Conservation (phyloP, 495 filamentous ascomycete genomes). For the Xanthoparmelia taractica region DNA sequence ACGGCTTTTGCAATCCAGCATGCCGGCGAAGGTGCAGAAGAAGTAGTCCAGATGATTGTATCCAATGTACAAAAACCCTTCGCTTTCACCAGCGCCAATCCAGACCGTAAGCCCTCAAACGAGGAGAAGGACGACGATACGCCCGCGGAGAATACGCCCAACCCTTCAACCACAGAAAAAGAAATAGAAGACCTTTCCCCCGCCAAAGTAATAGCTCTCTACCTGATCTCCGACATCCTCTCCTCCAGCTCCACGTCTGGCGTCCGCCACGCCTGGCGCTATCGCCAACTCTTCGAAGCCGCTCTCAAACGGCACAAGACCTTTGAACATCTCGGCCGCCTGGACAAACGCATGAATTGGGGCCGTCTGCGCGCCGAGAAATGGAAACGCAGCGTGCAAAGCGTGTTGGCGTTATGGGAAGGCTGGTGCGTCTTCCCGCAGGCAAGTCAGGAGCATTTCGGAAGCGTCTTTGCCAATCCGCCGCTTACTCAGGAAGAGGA, state of each 20-base stretch:
- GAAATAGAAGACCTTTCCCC: constrained; percentile 57
- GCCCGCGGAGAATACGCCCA: constrained; percentile 19
- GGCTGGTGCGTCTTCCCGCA: constrained; percentile 81
- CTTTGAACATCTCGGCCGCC: constrained; percentile 72
- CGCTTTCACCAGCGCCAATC: constrained; percentile 52
- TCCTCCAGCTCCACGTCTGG: constrained; percentile 76
- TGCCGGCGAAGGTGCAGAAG: constrained; percentile 68
- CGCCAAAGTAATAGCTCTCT: constrained; percentile 74
- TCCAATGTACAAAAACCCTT: constrained; percentile 70
- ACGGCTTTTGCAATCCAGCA: constrained; percentile 88
- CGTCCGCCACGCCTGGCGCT: constrained; percentile 84
- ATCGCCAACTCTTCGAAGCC: constrained; percentile 75
- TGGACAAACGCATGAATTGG: constrained; percentile 73
- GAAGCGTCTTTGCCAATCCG: constrained; percentile 64
- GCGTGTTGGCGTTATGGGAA: constrained; percentile 75
- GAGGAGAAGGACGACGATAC: constrained; percentile 28
- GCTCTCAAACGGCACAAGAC: constrained; percentile 60
- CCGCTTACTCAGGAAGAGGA: constrained; percentile 51
- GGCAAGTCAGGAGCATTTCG: constrained; percentile 65
- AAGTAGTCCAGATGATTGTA: constrained; percentile 82
- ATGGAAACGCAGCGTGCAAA: constrained; percentile 74
- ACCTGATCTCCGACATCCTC: constrained; percentile 81
- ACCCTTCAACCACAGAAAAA: constrained; percentile 27
- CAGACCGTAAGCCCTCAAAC: constrained; percentile 28
- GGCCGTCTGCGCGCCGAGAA: constrained; percentile 79